Evolutionary conservation across 2,329 filamentous ascomycete species (phyloP), one percentile per base, ranked within the genome.

Genomic region (Bimuria novae-zelandiae): DNA sequence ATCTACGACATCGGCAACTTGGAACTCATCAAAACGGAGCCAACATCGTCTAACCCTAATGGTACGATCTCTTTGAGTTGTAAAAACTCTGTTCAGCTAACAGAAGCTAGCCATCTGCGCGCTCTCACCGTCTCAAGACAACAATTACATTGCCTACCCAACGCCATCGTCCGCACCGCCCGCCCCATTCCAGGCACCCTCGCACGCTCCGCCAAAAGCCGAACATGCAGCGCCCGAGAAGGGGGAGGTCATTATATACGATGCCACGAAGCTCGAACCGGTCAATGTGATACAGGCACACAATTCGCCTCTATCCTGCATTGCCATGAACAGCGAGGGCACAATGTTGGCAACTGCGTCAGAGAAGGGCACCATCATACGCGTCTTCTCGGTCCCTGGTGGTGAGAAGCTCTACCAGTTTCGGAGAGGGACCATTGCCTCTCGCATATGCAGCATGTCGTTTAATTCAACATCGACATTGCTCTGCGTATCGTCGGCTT

Each of bases 1-100:
- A 83, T 99, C 43, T 99, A 99, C 78, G 94, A 99, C 74, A 97
- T 99, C 61, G 92, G 92, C 76, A 97, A 97, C 71, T 97, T 99
- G 93, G 93, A 89, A 67, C 84, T 97, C 53, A 81, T 97, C 35
- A 89, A 92, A 74, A 96, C 91, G 5, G 96, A 97, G 60, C 86
- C 92, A 54, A 97, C 93, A 5, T 97, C 93, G 3, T 90, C 94
- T 6, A 99, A 99, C 67, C 90, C 92, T 1, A 87, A 86, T 59
- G 85, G 85, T 81, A 83, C 3, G 56, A 45, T 19, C n/a, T 8
- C 10, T 14, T 56, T 68, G 35, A 66, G 48, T 25, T 30, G n/a
- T n/a, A 39, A 14, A 12, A 3, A 21, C 11, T 21, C 10, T 7
- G 14, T 22, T 3, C 23, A 10, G 14, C 17, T 19, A 37, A 64